phyloP scores from a whole-genome alignment of 805 yeast species.

The Candida corydali region DNA sequence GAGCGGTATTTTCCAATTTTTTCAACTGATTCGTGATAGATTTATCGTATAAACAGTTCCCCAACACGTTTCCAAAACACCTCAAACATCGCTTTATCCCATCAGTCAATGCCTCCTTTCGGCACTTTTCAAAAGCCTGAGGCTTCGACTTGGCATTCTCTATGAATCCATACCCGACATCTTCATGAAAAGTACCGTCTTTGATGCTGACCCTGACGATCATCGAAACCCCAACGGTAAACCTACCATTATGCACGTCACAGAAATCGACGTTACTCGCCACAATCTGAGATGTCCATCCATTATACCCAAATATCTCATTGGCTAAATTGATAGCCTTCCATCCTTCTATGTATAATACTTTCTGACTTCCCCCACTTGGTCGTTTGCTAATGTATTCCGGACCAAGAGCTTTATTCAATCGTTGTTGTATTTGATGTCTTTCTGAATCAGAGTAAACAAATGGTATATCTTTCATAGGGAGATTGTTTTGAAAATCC shows the following conservation, averaged over 20 bases:
- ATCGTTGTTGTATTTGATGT: slow-evolving; percentile 27
- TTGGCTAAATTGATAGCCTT: slow-evolving; percentile 76
- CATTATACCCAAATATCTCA: slow-evolving; percentile 77
- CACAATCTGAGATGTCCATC: slow-evolving; percentile 75
- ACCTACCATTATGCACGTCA: slow-evolving; percentile 52
- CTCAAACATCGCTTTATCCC: slow-evolving; percentile 76
- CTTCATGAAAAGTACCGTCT: slow-evolving; percentile 81
- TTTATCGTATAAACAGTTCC: slow-evolving; percentile 81
- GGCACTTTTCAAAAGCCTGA: slow-evolving; percentile 74
- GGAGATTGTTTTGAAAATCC: neutral
- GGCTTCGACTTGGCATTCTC: slow-evolving; percentile 69
- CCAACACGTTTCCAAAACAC: slow-evolving; percentile 75
- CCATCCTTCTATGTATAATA: slow-evolving; percentile 81
- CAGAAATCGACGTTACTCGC: slow-evolving; percentile 64
- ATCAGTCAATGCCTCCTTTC: slow-evolving; percentile 82
- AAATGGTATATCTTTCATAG: slow-evolving; percentile 8
- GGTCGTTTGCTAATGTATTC: slow-evolving; percentile 73
- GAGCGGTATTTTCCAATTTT: slow-evolving; percentile 32
- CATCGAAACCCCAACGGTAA: slow-evolving; percentile 65
- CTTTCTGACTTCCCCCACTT: slow-evolving; percentile 60
- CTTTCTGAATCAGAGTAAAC: slow-evolving; percentile 30
- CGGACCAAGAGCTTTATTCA: slow-evolving; percentile 56
- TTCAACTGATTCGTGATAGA: slow-evolving; percentile 52
- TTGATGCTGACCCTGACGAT: slow-evolving; percentile 66
- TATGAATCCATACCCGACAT: slow-evolving; percentile 69